Conservation (phyloP, 2,329 filamentous ascomycete species). For the Clarireedia sp. region DNA sequence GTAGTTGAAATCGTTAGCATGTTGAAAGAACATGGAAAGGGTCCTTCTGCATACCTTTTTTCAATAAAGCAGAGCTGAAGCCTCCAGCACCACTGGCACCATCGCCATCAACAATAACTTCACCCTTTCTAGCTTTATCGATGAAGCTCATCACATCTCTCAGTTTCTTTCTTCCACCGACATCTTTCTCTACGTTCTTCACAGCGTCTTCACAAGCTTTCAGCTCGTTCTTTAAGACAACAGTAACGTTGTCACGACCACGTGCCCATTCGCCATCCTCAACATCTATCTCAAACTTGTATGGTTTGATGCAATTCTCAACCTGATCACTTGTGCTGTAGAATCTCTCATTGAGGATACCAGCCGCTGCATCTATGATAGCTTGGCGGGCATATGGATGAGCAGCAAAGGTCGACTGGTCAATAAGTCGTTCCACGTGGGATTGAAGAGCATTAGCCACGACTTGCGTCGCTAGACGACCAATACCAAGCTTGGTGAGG, state of each 20-base stretch:
- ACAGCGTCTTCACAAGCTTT: constrained; percentile 73
- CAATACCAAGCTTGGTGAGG: constrained; percentile 89
- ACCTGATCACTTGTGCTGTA: constrained; percentile 97
- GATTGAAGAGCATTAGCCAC: constrained; percentile 81
- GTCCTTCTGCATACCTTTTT: constrained; percentile 54
- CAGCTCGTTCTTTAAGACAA: constrained; percentile 79
- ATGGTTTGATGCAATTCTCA: constrained; percentile 98
- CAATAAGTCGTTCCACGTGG: constrained; percentile 71
- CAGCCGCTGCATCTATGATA: constrained; percentile 85
- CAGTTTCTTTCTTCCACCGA: constrained; percentile 78
- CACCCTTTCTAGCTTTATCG: constrained; percentile 80
- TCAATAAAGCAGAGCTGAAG: constrained; percentile 80
- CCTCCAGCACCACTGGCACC: constrained; percentile 80
- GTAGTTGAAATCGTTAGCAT: constrained; percentile 4
- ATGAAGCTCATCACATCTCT: constrained; percentile 87
- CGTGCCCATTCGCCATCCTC: constrained; percentile 83
- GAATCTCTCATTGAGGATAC: constrained; percentile 86
- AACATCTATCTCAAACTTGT: constrained; percentile 95
- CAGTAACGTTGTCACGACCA: constrained; percentile 73
- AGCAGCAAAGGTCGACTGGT: constrained; percentile 73
- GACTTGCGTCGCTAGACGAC: constrained; percentile 83
- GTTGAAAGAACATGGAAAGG: constrained; percentile 11
- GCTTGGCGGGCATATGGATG: constrained; percentile 89
- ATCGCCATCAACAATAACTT: constrained; percentile 77
- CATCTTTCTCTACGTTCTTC: constrained; percentile 63